Evolutionary conservation across 129 eudicot genomes (phyloP), one percentile per base, ranked within the genome.

Genomic region (Artemisia annua): DNA sequence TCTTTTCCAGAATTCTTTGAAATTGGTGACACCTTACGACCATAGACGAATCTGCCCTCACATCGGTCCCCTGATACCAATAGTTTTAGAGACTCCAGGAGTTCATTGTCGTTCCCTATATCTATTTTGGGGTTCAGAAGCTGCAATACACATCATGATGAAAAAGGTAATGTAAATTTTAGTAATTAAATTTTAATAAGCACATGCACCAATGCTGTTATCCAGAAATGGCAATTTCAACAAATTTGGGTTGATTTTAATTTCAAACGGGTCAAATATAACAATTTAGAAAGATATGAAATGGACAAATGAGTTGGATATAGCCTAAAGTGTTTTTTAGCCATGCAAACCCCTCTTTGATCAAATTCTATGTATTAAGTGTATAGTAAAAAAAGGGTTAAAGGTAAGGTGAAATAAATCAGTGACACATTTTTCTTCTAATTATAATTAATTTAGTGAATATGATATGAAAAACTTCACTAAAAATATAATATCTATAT

Each of bases 11-110:
- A n/a, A 63, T 75, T 86, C 26, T 78, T 84, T 11, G 87, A 54
- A 73, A 85, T 63, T 74, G 79, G 50, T 43, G 92, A 79, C 43
- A 66, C 71, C 74, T 88, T 85, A 35, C 92, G 87, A 20, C 90
- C 89, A 80, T 61, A 88, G 28, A 93, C 97, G 80, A 93, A 93
- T 84, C 86, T 93, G 39, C 98, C 98, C 72, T 93, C 92, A 72
- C 98, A 89, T 13, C 58, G 85, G 67, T 93, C 98, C 62, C 92
- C 89, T 9, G 96, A 75, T 26, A 93, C 87, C 69, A 93, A 58
- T 71, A 90, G 76, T 78, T 90, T 93, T 71, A 87, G 77, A 18
- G 96, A 91, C 70, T 67, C 73, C 18, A 93, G 76, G 69, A 93
- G 88, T 46, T 88, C 96, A 55, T 51, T 68, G 52, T 84, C 74